Percentiles rank a stretch among this genome's conserved stretches.
Conservation (phyloP, 2,329 filamentous ascomycete species). For the Neopestalotiopsis sp. region DNA sequence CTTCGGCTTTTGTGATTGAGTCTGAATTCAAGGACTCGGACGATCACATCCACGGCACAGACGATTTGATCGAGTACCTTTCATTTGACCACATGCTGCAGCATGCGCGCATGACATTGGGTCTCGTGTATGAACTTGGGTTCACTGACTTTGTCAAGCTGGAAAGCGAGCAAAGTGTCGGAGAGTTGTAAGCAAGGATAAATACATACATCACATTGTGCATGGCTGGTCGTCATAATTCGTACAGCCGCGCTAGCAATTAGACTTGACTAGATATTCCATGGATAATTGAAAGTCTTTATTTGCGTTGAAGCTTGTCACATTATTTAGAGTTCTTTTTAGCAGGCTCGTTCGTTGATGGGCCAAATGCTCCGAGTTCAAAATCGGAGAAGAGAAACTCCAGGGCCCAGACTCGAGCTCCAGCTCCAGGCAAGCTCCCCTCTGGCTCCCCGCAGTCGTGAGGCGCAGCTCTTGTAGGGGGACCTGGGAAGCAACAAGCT, state of each 20-base stretch:
- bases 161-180: conserved; percentile 36
- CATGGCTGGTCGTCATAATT: neutral
- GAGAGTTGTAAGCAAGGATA: conserved; percentile 40
- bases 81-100: conserved; percentile 92
- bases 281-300: neutral
- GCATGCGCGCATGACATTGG: conserved; percentile 84
- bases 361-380: neutral
- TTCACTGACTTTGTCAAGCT: conserved; percentile 70
- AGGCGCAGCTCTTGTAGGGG: neutral
- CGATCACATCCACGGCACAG: conserved; percentile 72
- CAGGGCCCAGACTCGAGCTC: neutral
- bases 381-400: neutral
- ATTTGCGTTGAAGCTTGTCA: too few species aligned
- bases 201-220: neutral
- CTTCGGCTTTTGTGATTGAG: conserved; percentile 79
- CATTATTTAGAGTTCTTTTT: too few species aligned
- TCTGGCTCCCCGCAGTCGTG: neutral
- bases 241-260: neutral
- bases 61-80: conserved; percentile 73
- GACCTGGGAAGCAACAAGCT: neutral
- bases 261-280: neutral
- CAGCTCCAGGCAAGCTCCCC: too few species aligned
- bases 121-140: conserved; percentile 83
- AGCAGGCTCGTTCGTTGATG: too few species aligned
- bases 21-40: conserved; percentile 71